Conservation (phyloP, 371 early-diverging fungal genomes). For the Lichtheimia ramosa region DNA sequence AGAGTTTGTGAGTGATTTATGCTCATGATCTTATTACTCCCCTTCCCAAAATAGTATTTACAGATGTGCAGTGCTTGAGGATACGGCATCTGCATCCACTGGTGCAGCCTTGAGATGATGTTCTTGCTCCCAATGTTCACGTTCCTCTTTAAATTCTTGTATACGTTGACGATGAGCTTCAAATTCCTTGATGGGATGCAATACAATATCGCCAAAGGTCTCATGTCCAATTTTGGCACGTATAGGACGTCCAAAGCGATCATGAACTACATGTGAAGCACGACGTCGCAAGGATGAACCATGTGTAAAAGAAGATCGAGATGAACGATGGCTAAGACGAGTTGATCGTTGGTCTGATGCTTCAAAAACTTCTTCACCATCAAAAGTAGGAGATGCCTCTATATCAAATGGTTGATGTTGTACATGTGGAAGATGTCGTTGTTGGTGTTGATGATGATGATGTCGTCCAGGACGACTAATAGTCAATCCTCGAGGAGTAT, state of each 20-base stretch:
- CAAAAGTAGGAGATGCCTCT: not conserved
- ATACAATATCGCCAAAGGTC: slow-evolving; percentile 44
- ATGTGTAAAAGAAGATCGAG: slow-evolving; percentile 1
- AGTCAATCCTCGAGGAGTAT: slow-evolving; percentile 4
- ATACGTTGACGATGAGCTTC: slow-evolving; percentile 35
- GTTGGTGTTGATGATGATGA: not conserved
- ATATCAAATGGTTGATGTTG: not conserved
- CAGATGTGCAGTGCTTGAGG: too few species aligned
- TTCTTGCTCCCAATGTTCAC: slow-evolving; percentile 29
- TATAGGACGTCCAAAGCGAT: slow-evolving; percentile 35
- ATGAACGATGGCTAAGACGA: not conserved
- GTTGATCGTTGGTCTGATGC: not conserved
- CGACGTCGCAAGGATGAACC: not conserved
- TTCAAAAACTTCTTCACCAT: slow-evolving; percentile 8
- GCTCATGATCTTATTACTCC: slow-evolving; percentile 9
- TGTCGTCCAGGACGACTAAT: slow-evolving; percentile 1
- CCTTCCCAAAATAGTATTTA: too few species aligned
- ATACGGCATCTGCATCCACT: too few species aligned
- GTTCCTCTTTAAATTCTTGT: slow-evolving; percentile 35
- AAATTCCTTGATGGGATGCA: slow-evolving; percentile 37
- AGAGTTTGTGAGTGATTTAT: slow-evolving; percentile 5
- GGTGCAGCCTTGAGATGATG: slow-evolving; percentile 12
- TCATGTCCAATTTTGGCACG: slow-evolving; percentile 32
- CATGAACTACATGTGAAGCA: slow-evolving; percentile 21
- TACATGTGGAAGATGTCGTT: not conserved